A percentile compares a stretch with the other conserved stretches of the same genome.
These are phyloP conservation scores for Eucalyptus pauciflora DNA, from an alignment of 345 rosid species.

Conservation along the genomic window DNA sequence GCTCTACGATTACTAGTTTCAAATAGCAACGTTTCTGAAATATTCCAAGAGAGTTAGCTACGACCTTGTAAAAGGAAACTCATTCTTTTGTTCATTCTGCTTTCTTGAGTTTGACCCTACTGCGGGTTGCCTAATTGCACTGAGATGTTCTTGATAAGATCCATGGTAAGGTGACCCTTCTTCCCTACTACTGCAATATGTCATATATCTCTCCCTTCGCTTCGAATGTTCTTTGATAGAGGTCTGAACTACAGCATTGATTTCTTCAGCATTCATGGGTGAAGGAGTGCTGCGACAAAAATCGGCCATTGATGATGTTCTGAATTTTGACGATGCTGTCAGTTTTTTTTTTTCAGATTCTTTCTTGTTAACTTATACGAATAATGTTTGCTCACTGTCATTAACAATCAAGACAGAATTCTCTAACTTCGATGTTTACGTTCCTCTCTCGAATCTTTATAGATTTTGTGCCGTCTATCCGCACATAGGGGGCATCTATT, in stretches of 20 bases:
- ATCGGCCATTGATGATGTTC: background rate
- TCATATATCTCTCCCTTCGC: background rate
- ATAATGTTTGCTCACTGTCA: background rate
- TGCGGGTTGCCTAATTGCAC: background rate
- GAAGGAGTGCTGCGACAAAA: background rate
- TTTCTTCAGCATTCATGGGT: background rate
- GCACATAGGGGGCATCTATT: background rate
- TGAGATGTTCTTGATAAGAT: background rate
- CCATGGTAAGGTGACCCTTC: background rate
- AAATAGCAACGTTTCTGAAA: background rate
- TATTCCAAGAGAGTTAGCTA: background rate
- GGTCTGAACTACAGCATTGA: background rate
- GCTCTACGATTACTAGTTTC: background rate
- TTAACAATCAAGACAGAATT: background rate
- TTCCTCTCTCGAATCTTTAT: background rate
- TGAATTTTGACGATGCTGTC: background rate
- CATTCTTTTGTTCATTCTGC: background rate
- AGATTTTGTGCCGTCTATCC: background rate
- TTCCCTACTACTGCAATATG: background rate
- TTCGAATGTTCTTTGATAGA: background rate
- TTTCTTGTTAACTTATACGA: background rate
- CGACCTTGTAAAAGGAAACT: background rate
- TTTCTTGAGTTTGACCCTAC: background rate
- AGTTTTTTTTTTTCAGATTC: background rate
- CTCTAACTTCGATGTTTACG: background rate